Evolutionary conservation across 2,329 filamentous ascomycete genomes (phyloP).

Genomic region (Berkeleyomyces rouxiae): DNA sequence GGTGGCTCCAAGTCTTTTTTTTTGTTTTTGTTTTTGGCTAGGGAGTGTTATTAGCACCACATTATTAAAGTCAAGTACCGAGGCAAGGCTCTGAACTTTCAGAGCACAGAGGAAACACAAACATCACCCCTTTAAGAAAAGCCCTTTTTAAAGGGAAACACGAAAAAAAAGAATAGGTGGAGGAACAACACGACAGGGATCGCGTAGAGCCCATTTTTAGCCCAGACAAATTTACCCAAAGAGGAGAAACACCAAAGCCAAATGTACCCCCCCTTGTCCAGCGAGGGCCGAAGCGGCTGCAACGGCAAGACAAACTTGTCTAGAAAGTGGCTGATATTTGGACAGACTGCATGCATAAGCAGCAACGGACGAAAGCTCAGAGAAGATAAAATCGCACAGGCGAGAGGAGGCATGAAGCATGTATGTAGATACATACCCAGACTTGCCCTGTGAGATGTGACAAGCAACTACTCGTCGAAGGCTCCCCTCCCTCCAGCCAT

Average conservation of each 20-base stretch:
- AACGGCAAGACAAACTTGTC: neutral
- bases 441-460: too few relatives aligned
- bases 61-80: neutral
- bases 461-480: too few relatives aligned
- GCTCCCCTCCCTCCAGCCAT: too few relatives aligned
- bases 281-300: neutral
- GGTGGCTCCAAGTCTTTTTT: too few relatives aligned
- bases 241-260: neutral
- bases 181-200: neutral
- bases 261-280: neutral
- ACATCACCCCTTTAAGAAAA: neutral
- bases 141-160: neutral
- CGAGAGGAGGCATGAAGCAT: too few relatives aligned
- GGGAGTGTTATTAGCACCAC: too few relatives aligned
- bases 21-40: too few relatives aligned
- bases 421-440: too few relatives aligned
- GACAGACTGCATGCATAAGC: neutral
- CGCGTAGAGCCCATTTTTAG: slow-evolving; percentile 3
- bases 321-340: neutral
- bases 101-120: neutral
- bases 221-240: slow-evolving; percentile 2
- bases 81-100: neutral
- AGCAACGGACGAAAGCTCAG: neutral
- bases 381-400: too few relatives aligned
- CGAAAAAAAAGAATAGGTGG: neutral